Percentiles rank a stretch among this genome's conserved stretches.
These are phyloP conservation scores for Yarrowia deformans DNA, from an alignment of 805 yeast species.

Conservation along the genomic window DNA sequence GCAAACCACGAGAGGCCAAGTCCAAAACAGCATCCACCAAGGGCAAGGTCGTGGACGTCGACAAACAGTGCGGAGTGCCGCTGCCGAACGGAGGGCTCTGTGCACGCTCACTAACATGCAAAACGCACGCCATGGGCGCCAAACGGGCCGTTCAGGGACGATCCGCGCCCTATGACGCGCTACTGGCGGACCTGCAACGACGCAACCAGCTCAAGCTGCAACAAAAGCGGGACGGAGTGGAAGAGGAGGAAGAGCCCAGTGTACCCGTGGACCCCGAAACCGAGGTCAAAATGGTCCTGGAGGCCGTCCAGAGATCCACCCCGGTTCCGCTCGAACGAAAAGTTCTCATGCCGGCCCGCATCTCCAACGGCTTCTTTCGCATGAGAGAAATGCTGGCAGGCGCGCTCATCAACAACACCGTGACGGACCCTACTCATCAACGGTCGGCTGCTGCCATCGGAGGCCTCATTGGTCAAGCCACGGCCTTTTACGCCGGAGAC, in stretches of 20 bases:
- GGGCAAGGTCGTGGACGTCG: constrained; percentile 82
- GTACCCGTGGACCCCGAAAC: constrained; percentile 79
- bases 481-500: constrained; percentile 35
- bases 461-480: constrained; percentile 36
- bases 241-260: constrained; percentile 47
- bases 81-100: constrained; percentile 94
- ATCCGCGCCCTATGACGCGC: constrained; percentile 87
- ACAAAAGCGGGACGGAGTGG: constrained; percentile 50
- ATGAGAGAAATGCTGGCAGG: constrained; percentile 91
- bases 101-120: constrained; percentile 95
- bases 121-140: constrained; percentile 98
- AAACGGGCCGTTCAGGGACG: constrained; percentile 94
- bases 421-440: constrained; percentile 6
- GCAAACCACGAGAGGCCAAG: constrained; percentile 25
- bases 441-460: constrained; percentile 37
- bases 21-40: constrained; percentile 42
- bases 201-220: constrained; percentile 82
- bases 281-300: constrained; percentile 89
- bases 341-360: constrained; percentile 70
- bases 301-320: constrained; percentile 80
- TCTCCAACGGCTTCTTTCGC: constrained; percentile 72
- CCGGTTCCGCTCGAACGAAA: constrained; percentile 79
- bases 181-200: constrained; percentile 88
- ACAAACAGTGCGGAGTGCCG: constrained; percentile 94
- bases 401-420: constrained; percentile 58